Conservation (phyloP, 345 rosid genomes). For the Arabis hirsuta region DNA sequence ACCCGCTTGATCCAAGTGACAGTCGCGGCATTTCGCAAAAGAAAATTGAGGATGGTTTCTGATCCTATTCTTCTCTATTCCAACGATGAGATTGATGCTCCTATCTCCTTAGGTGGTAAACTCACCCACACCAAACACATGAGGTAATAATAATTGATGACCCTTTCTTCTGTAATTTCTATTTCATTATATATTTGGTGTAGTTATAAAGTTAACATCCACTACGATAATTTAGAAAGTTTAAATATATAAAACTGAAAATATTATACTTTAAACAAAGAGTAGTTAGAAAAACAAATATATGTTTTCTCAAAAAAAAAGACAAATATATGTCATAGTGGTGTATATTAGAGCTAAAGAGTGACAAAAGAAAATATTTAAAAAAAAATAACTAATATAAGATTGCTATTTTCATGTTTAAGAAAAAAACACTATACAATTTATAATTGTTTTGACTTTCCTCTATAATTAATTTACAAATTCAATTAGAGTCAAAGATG, state of each 20-base stretch:
- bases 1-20: constrained; percentile 78
- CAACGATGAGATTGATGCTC: constrained; percentile 72
- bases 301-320: too few species aligned
- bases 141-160: constrained; percentile 46
- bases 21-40: constrained; percentile 72
- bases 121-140: constrained; percentile 68
- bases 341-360: background rate
- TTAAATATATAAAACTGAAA: background rate
- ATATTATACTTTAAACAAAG: constrained; percentile 1
- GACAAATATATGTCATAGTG: background rate
- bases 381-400: background rate
- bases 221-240: background rate
- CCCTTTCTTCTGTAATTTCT: background rate
- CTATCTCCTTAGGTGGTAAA: constrained; percentile 70
- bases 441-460: too few species aligned
- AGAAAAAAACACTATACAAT: too few species aligned
- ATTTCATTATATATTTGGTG: background rate
- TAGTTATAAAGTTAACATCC: background rate
- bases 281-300: background rate
- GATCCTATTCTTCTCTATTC: constrained; percentile 55
- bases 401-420: too few species aligned
- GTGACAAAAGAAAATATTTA: background rate
- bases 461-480: too few species aligned
- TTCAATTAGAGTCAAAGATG: too few species aligned
- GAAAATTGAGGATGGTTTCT: constrained; percentile 52